Evolutionary conservation across 2,329 filamentous ascomycete genomes (phyloP).

Genomic region (Helotiales sp.): DNA sequence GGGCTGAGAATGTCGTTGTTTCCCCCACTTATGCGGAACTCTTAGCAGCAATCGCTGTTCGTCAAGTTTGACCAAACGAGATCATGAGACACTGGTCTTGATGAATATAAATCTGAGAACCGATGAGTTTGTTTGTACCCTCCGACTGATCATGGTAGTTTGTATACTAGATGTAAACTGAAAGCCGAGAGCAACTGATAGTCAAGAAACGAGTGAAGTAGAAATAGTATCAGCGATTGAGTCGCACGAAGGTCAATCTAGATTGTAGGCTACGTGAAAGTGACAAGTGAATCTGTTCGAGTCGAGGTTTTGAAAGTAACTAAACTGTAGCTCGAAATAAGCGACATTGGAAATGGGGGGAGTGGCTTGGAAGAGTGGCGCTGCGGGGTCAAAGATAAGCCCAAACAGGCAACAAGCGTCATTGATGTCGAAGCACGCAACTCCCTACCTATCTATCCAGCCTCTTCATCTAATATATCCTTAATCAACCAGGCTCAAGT

Average conservation of each 20-base stretch:
- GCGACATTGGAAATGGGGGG: not conserved
- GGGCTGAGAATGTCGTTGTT: too few relatives aligned
- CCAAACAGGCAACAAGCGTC: conserved; percentile 10
- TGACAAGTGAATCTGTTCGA: not conserved
- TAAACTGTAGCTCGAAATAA: not conserved
- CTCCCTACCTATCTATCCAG: not conserved
- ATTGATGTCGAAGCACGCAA: not conserved
- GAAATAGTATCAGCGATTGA: too few relatives aligned
- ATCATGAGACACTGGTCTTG: not conserved
- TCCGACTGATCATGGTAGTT: not conserved
- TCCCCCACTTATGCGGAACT: not conserved
- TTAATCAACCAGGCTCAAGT: not conserved
- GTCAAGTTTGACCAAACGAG: not conserved
- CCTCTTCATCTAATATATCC: not conserved
- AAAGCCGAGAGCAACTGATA: not conserved
- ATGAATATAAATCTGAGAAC: not conserved
- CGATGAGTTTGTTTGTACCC: not conserved
- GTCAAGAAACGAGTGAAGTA: not conserved
- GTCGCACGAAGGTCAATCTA: too few relatives aligned
- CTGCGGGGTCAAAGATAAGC: conserved; percentile 9
- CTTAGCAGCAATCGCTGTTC: not conserved
- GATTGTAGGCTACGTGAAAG: too few relatives aligned
- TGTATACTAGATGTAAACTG: not conserved
- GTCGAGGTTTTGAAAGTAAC: too few relatives aligned
- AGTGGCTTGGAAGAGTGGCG: not conserved